Evolutionary conservation across 1,139 yeast species (phyloP), one percentile per base, ranked within the genome.

Genomic region (Suhomyces atakaporum): DNA sequence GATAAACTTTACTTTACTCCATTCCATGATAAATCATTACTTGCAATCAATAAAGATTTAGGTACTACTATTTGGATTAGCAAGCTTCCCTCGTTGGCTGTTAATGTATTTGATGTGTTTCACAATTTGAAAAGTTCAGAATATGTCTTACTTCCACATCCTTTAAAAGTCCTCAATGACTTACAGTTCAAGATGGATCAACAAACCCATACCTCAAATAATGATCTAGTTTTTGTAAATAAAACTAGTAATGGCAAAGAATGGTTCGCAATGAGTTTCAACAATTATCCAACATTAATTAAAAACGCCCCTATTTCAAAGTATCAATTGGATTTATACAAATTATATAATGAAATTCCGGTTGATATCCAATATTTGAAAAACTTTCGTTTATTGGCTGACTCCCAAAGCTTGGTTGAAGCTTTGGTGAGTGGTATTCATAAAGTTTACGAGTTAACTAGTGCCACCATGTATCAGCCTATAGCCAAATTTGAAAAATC

Each of bases 181-280:
- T 51, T 61, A 18, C 75, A 68, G 44, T 45, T 59, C 19, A 52
- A 56, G n/a, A 42, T 39, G 20, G 57, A 56, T 21, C 55, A 52
- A 16, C 42, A 49, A 5, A 35, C 44, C 4, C 35, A 43, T 11
- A 39, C 52, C 3, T 42, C 54, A 16, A 46, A 75, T 69, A 47
- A 50, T 26, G 68, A 69, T 42, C 50, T 67, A 35, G 71, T 89
- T 2, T 88, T 79, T 54, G 66, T 89, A 15, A 87, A 84, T 44
- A 69, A 73, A 44, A 83, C 92, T 0, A 66, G 73, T 9, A 72
- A 72, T 36, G 79, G 81, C 4, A 48, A 58, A 22, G 83, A 86
- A 33, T 89, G 96, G 96, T 87, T 77, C 64, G 97, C 96, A 8
- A 73, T 90, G 76, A 84, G 95, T 20, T 85, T 81, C 46, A 58